Conservation (phyloP, 73 alveolate genomes). For the Paramecium caudatum region DNA sequence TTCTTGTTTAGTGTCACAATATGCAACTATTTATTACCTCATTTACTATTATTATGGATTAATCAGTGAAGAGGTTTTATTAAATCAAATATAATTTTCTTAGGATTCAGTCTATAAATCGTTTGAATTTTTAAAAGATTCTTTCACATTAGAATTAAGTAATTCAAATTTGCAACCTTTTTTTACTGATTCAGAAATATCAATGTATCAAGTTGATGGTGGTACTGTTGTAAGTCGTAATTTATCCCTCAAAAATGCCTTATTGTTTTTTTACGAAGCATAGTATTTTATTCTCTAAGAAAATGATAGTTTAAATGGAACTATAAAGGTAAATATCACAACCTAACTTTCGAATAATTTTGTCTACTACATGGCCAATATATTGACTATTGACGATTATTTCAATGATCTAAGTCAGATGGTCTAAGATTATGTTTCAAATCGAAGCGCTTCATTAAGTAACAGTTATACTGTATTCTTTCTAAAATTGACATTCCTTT, state of each 20-base stretch:
- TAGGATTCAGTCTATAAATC: not conserved
- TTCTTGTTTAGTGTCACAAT: not conserved
- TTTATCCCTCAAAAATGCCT: not conserved
- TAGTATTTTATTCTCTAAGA: not conserved
- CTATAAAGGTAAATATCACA: no score
- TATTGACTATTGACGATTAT: not conserved
- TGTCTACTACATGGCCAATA: constrained; percentile 8
- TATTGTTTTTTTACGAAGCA: not conserved
- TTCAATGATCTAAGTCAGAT: not conserved
- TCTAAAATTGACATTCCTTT: not conserved
- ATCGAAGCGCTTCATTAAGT: not conserved
- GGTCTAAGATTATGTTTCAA: not conserved
- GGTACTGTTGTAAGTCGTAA: not conserved
- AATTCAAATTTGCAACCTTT: not conserved
- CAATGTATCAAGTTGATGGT: not conserved
- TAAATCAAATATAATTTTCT: not conserved
- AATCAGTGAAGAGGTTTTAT: not conserved
- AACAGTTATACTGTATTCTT: not conserved
- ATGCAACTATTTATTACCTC: no score
- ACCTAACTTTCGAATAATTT: not conserved
- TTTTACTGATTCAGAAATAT: not conserved
- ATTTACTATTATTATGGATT: no score
- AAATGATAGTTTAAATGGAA: no score
- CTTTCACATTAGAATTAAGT: not conserved
- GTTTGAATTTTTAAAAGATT: not conserved